phyloP scores from a whole-genome alignment of 1,284 basidiomycete genomes.

The Anthracocystis setariae region DNA sequence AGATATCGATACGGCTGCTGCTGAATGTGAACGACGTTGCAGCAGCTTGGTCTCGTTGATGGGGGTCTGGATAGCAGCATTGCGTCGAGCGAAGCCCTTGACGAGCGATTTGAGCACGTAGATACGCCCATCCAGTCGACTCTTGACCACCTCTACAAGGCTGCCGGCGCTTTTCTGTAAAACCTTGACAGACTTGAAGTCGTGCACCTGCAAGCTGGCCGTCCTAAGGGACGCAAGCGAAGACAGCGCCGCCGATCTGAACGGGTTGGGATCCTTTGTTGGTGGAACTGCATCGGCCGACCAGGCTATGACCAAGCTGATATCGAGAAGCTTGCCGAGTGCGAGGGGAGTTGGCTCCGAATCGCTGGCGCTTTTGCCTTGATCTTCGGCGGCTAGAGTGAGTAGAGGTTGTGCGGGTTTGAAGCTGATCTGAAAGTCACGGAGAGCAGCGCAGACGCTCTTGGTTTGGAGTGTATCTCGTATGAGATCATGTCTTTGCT shows the following conservation, averaged over 20 bases:
- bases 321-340: conserved; percentile 42
- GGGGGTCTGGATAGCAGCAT: conserved; percentile 58
- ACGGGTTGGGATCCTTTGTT: conserved; percentile 34
- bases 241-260: conserved; percentile 32
- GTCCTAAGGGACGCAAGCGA: conserved; percentile 26
- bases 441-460: conserved; percentile 29
- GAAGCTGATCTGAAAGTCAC: conserved; percentile 41
- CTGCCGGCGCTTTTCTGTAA: conserved; percentile 59
- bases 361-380: conserved; percentile 9
- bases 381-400: background rate
- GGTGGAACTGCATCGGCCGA: conserved; percentile 32
- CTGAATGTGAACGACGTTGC: conserved; percentile 15
- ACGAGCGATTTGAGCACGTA: conserved; percentile 66
- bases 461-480: conserved; percentile 13
- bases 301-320: conserved; percentile 53
- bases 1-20: background rate
- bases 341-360: background rate
- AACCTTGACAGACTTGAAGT: conserved; percentile 57
- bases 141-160: conserved; percentile 63
- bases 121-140: conserved; percentile 58
- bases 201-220: conserved; percentile 41
- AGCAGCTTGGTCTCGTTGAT: conserved; percentile 58
- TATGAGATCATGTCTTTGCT: conserved; percentile 32
- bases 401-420: conserved; percentile 2
- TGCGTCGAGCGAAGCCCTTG: conserved; percentile 61